Conservation (phyloP, 805 yeast genomes). For the fission yeast (Schizosaccharomyces pombe) region DNA sequence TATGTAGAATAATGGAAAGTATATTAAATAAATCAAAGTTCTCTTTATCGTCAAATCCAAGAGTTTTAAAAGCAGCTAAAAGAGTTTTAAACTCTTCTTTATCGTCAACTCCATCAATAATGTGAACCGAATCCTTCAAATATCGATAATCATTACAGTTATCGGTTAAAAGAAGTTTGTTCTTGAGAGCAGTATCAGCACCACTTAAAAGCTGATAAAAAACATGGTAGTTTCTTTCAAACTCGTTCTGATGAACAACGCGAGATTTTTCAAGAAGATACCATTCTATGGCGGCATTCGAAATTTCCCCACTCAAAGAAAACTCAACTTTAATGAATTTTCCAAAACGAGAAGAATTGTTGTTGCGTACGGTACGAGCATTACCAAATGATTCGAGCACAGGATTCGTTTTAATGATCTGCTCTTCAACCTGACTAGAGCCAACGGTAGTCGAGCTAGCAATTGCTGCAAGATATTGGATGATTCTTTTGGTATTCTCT, state of each 20-base stretch:
- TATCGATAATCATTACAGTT: conserved; percentile 29
- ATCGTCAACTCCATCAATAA: conserved; percentile 60
- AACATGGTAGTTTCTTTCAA: conserved; percentile 88
- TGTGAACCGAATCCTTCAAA: conserved; percentile 28
- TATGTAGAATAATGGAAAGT: conserved; percentile 53
- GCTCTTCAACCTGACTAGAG: conserved; percentile 36
- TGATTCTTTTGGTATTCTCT: conserved; percentile 83
- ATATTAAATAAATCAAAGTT: conserved; percentile 35
- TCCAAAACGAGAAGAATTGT: conserved; percentile 91
- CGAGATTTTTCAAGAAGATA: conserved; percentile 83
- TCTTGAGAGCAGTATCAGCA: conserved; percentile 21
- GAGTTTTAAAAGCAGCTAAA: conserved; percentile 39
- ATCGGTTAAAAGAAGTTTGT: conserved; percentile 20
- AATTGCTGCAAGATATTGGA: conserved; percentile 64
- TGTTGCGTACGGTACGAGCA: conserved; percentile 81
- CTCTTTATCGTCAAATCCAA: conserved; percentile 42
- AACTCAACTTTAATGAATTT: conserved; percentile 80
- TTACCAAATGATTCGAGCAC: conserved; percentile 90
- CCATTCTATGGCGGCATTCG: conserved; percentile 88
- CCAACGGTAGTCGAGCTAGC: conserved; percentile 9
- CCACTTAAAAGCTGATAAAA: conserved; percentile 74
- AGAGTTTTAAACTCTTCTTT: conserved; percentile 39
- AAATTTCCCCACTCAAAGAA: conserved; percentile 34
- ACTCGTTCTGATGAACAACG: conserved; percentile 69
- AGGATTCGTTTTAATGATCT: conserved; percentile 83